A percentile compares a stretch with the other conserved stretches of the same genome.
Evolutionary conservation across 2,329 filamentous ascomycete species (phyloP).

Genomic region (Alternaria conjuncta): DNA sequence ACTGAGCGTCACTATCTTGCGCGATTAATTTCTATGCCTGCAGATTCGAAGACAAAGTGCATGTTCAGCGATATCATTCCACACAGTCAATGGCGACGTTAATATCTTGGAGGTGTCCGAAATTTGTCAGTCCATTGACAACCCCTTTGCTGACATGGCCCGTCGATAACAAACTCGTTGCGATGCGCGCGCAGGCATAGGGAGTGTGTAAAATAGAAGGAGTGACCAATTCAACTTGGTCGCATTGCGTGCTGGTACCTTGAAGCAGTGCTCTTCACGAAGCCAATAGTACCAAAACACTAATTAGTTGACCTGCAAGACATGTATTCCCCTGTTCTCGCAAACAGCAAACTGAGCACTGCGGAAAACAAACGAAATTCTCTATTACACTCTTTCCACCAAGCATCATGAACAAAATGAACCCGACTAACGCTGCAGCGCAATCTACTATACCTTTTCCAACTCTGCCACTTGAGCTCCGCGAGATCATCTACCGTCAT

Average conservation of each 20-base stretch:
- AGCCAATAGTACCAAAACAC: background rate
- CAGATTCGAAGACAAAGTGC: background rate
- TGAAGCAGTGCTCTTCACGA: background rate
- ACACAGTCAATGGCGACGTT: background rate
- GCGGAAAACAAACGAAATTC: background rate
- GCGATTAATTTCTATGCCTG: background rate
- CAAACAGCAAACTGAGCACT: background rate
- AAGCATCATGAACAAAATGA: background rate
- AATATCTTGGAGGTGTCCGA: background rate
- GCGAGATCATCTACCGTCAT: conserved; percentile 3
- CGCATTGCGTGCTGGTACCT: background rate
- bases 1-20: background rate
- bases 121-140: background rate
- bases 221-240: background rate
- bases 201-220: background rate
- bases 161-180: background rate
- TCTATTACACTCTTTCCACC: background rate
- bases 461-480: conserved; percentile 6
- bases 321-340: background rate
- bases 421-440: background rate
- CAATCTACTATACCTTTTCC: background rate
- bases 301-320: background rate
- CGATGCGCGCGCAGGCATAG: background rate
- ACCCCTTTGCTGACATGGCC: background rate
- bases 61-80: background rate